Conservation (phyloP, 495 filamentous ascomycete genomes). For the Penicillium nucicola region DNA sequence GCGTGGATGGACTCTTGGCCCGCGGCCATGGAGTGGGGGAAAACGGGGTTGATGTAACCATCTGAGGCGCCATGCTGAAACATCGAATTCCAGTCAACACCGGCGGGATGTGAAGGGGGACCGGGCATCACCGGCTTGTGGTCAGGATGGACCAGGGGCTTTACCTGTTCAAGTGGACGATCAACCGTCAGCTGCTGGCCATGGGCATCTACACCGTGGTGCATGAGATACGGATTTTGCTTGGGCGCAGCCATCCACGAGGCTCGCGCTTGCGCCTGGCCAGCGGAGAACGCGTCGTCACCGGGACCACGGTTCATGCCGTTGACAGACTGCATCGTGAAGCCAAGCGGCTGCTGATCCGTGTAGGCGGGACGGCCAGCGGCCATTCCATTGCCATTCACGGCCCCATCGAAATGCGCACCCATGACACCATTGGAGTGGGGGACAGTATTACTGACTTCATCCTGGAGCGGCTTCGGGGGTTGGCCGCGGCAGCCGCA, state of each 20-base stretch:
- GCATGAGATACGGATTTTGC: conserved; percentile 49
- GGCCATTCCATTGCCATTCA: conserved; percentile 45
- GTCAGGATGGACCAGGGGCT: conserved; percentile 42
- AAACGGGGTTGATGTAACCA: conserved; percentile 58
- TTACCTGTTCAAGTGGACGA: conserved; percentile 50
- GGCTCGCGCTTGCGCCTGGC: conserved; percentile 37
- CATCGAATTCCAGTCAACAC: conserved; percentile 69
- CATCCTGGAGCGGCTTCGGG: conserved; percentile 49
- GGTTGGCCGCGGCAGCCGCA: conserved; percentile 53
- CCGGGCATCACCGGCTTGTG: conserved; percentile 45
- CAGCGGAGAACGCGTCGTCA: conserved; percentile 38
- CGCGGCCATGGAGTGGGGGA: conserved; percentile 51
- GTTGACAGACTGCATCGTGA: conserved; percentile 45
- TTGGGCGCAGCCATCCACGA: conserved; percentile 48
- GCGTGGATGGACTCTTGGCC: conserved; percentile 45
- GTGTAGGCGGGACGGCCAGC: conserved; percentile 34
- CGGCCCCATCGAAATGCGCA: conserved; percentile 44
- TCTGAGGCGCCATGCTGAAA: conserved; percentile 66
- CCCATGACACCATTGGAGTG: conserved; percentile 43
- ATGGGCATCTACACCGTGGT: conserved; percentile 39
- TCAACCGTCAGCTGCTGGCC: conserved; percentile 47
- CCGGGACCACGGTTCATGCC: conserved; percentile 44
- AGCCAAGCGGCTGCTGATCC: conserved; percentile 47
- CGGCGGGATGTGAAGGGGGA: conserved; percentile 37
- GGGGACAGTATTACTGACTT: conserved; percentile 45